Evolutionary conservation across 2,329 filamentous ascomycete genomes (phyloP).

Genomic region (Huntiella decipiens): DNA sequence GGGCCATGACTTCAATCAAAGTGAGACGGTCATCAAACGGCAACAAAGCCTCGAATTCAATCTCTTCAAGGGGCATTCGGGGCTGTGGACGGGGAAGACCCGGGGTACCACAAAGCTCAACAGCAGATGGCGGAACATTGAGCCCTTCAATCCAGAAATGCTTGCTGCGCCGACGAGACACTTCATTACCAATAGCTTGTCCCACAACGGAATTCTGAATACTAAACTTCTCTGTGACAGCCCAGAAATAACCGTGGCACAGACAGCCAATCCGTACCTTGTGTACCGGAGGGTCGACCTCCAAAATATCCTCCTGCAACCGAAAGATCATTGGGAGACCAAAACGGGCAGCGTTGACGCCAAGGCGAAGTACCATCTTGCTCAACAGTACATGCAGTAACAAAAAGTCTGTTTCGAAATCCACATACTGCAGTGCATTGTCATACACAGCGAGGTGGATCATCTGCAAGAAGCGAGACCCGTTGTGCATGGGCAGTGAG

Average conservation of each 20-base stretch:
- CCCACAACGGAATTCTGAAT: constrained; percentile 54
- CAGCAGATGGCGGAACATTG: constrained; percentile 44
- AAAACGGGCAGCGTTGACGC: constrained; percentile 61
- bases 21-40: constrained; percentile 57
- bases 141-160: constrained; percentile 65
- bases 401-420: constrained; percentile 55
- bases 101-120: constrained; percentile 41
- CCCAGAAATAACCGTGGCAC: constrained; percentile 79
- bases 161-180: constrained; percentile 52
- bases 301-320: constrained; percentile 66
- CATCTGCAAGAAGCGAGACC: constrained; percentile 50
- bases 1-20: constrained; percentile 56
- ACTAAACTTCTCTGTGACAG: constrained; percentile 56
- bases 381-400: constrained; percentile 59
- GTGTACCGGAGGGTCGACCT: constrained; percentile 42
- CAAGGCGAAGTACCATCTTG: constrained; percentile 55
- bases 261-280: constrained; percentile 70
- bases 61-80: constrained; percentile 29
- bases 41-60: constrained; percentile 44
- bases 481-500: constrained; percentile 14
- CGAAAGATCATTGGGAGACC: constrained; percentile 79
- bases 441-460: constrained; percentile 84
- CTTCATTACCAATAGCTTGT: constrained; percentile 54
- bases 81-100: constrained; percentile 26
- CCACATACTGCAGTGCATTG: constrained; percentile 54